These are phyloP conservation scores for Schrenkiella parvula DNA, from an alignment of 345 rosid genomes.

Conservation along the genomic window DNA sequence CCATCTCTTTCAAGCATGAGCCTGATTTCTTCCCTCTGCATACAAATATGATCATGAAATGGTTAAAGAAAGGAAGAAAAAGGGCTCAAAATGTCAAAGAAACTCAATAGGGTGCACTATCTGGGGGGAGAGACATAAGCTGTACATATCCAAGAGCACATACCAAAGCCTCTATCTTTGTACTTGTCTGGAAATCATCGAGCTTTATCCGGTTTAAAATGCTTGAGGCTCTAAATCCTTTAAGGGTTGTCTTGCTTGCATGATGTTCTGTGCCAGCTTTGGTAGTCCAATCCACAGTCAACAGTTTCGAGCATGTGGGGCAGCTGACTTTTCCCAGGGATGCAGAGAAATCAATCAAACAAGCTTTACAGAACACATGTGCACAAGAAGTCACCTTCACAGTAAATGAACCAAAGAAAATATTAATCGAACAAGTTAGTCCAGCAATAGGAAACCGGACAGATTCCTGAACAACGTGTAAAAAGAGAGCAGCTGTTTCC, in stretches of 20 bases:
- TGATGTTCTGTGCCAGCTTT: conserved; percentile 42
- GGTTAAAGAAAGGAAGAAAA: neutral
- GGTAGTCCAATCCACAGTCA: conserved; percentile 76
- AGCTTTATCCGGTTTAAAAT: conserved; percentile 79
- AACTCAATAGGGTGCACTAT: neutral
- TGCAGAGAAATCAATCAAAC: conserved; percentile 70
- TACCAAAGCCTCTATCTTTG: conserved; percentile 99
- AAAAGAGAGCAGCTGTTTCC: neutral
- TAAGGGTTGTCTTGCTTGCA: conserved; percentile 52
- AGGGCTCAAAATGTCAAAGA: neutral
- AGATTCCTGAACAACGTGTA: neutral
- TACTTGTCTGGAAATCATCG: conserved; percentile 88
- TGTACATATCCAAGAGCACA: conserved; percentile 14
- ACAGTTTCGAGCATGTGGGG: conserved; percentile 70
- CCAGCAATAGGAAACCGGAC: neutral
- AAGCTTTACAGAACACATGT: conserved; percentile 86
- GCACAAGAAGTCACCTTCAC: conserved; percentile 76
- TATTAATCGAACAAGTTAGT: neutral
- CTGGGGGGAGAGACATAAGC: neutral
- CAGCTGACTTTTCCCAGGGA: conserved; percentile 64
- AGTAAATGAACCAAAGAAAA: neutral
- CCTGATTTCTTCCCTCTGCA: conserved; percentile 93
- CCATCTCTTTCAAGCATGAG: conserved; percentile 95
- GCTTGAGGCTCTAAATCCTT: conserved; percentile 79
- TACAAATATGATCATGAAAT: conserved; percentile 18